Percentiles rank a stretch among this genome's conserved stretches.
phyloP scores from a whole-genome alignment of 164 flowering plant species.

The Berberis thunbergii region DNA sequence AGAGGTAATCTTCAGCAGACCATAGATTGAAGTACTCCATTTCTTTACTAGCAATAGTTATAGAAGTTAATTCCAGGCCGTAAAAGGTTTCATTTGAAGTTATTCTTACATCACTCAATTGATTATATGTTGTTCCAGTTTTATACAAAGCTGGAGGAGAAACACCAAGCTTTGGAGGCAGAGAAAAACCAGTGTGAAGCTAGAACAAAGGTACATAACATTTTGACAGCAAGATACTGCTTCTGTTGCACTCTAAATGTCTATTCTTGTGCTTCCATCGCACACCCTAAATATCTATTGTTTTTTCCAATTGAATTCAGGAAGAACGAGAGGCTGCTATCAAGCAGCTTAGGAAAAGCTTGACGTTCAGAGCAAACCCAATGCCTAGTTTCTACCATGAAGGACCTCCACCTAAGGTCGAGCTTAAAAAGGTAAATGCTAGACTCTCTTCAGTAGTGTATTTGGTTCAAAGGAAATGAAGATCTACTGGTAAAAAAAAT shows the following conservation, averaged over 20 bases:
- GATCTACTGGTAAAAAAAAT: no score
- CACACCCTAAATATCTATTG: no score
- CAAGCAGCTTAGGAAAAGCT: constrained; percentile 70
- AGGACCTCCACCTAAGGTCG: constrained; percentile 79
- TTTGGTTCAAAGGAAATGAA: no score
- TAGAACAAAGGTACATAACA: constrained; percentile 52
- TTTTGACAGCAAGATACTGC: no score
- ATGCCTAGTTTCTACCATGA: constrained; percentile 89
- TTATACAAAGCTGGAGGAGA: constrained; percentile 71
- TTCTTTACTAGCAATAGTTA: background rate
- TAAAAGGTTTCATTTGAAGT: no score
- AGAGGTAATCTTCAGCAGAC: constrained; percentile 26
- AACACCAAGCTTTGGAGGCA: constrained; percentile 69
- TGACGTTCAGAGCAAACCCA: constrained; percentile 77
- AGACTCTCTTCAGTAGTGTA: background rate
- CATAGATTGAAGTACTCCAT: background rate
- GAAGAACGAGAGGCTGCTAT: constrained; percentile 87
- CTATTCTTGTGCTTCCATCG: no score
- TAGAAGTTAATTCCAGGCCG: background rate
- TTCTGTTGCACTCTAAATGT: no score
- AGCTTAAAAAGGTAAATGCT: constrained; percentile 76
- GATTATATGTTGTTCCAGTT: constrained; percentile 29
- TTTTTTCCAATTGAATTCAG: constrained; percentile 18
- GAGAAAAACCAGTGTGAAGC: constrained; percentile 68
- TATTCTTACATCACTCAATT: background rate